A percentile compares a stretch with the other conserved stretches of the same genome.
Evolutionary conservation across 2,329 filamentous ascomycete genomes (phyloP).

Genomic region (Aspergillus glaucus): DNA sequence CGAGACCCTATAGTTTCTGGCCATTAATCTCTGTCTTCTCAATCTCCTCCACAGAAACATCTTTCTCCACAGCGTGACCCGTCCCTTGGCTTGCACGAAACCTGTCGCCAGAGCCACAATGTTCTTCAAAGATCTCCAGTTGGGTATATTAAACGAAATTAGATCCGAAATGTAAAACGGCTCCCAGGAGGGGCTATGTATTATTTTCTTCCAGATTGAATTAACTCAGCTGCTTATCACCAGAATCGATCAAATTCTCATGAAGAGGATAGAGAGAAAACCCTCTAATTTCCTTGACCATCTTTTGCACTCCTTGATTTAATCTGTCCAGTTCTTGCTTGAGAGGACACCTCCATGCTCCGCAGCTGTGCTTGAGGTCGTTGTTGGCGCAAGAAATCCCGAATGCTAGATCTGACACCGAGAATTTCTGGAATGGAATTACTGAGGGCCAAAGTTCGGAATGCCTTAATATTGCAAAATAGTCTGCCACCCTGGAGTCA

Average conservation of each 20-base stretch:
- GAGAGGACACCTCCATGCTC: background rate
- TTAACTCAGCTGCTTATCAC: background rate
- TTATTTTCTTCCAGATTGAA: background rate
- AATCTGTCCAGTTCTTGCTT: background rate
- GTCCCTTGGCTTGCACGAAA: conserved; percentile 84
- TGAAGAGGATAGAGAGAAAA: background rate
- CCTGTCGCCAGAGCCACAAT: conserved; percentile 85
- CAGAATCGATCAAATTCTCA: background rate
- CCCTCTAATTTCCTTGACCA: background rate
- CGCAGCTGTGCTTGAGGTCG: background rate
- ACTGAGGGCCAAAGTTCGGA: conserved; percentile 1
- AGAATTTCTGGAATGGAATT: background rate
- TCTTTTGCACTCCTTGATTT: background rate
- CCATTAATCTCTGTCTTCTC: background rate
- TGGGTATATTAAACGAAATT: background rate
- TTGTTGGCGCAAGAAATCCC: background rate
- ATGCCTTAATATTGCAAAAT: background rate
- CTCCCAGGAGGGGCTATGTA: background rate
- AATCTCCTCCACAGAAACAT: conserved; percentile 1
- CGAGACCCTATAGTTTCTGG: background rate
- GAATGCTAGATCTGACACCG: background rate
- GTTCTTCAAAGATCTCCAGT: conserved; percentile 60
- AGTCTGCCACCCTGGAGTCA: conserved; percentile 1
- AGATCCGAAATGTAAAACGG: background rate
- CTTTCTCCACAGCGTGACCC: conserved; percentile 45